These are phyloP conservation scores for Aciculosporium take DNA, from an alignment of 2,329 filamentous ascomycete species.

Conservation along the genomic window DNA sequence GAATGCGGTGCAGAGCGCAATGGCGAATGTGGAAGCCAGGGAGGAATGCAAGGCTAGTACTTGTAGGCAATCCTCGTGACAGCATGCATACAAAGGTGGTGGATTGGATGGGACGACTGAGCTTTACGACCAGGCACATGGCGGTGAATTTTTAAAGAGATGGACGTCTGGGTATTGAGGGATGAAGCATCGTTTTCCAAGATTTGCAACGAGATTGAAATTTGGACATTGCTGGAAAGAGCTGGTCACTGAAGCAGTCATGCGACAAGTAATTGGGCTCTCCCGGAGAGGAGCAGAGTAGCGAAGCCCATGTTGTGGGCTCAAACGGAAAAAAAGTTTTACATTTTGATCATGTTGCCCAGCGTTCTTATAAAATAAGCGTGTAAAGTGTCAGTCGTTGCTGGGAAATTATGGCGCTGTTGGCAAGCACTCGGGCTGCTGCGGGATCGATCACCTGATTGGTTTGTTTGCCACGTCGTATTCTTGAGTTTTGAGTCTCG, in stretches of 20 bases:
- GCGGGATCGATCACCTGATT: background rate
- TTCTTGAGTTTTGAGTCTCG: too few relatives aligned
- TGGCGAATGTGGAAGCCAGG: conserved; percentile 58
- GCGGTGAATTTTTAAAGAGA: background rate
- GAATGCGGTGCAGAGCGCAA: conserved; percentile 73
- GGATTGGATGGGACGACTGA: background rate
- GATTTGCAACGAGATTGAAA: background rate
- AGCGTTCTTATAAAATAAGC: too few relatives aligned
- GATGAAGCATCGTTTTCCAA: background rate
- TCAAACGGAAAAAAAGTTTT: too few relatives aligned
- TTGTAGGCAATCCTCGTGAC: background rate
- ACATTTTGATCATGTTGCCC: too few relatives aligned
- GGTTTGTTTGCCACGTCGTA: background rate
- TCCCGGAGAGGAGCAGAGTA: too few relatives aligned
- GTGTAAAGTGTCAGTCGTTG: too few relatives aligned
- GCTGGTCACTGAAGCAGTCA: background rate
- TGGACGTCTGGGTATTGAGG: background rate
- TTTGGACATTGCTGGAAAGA: background rate
- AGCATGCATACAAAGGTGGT: background rate
- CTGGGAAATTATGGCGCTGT: too few relatives aligned
- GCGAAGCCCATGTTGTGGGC: too few relatives aligned
- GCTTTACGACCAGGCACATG: background rate
- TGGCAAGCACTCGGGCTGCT: too few relatives aligned
- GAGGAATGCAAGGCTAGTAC: conserved; percentile 16
- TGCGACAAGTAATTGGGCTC: too few relatives aligned